Evolutionary conservation across 2,329 filamentous ascomycete species (phyloP), one percentile per base, ranked within the genome.

Genomic region (Ilyonectria sp.): DNA sequence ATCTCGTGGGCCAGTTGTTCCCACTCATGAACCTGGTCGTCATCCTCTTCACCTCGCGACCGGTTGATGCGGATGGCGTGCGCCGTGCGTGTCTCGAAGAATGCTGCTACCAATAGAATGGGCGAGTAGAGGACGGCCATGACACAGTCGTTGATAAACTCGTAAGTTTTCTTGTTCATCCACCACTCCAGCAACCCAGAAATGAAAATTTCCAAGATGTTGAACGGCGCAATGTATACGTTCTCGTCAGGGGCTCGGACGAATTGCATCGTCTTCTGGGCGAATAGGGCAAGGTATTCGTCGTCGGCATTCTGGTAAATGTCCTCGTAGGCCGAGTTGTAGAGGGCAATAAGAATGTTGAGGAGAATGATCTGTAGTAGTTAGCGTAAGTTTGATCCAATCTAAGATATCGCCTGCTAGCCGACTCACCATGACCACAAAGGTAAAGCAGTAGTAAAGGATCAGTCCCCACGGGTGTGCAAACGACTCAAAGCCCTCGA

Each of bases 161-260:
- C 92, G 79, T 98, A 99, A 2, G 81, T 81, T 7, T 84, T 75
- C 69, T 89, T 89, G n/a, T 89, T 83, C 85, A 99, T 87, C 96
- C 95, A 99, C 96, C 96, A 99, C 84, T 98, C 96, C 60, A 97
- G 91, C 0, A 97, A 77, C 44, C 93, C 88, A 3, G 98, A 87
- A 68, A 89, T 84, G 68, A 97, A 86, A 19, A 98, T 91, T 79
- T 99, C 96, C 67, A 99, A 88, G 2, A 99, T 86, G 79, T 99
- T 99, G 82, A 99, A 93, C 0, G 96, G 96, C 0, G 96, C 91
- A 76, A 99, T 97, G 82, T 96, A 99, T 62, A 99, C 96, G 74
- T 99, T 99, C 80, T 99, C 96, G 75, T 99, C 96, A 0, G 96
- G 96, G 0, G 96, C 96, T 55, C 96, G 93, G 19, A 98, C 94